Evolutionary conservation across 495 filamentous ascomycete species (phyloP).

Genomic region (Tetracladium marchalianum): DNA sequence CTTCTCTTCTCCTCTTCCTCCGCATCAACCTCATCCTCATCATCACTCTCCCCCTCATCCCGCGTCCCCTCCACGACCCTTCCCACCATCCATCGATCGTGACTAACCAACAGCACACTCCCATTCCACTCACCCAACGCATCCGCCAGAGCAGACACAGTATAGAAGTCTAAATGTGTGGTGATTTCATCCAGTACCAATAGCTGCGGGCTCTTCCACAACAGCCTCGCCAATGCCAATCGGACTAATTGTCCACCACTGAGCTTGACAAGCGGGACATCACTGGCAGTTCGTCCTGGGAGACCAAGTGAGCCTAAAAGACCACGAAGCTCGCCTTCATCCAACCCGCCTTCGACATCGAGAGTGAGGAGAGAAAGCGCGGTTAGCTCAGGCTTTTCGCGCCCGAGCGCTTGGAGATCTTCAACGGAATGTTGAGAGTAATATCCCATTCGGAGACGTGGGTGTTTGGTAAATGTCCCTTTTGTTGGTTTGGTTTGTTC

Average conservation of each 20-base stretch:
- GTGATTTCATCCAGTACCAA: constrained; percentile 77
- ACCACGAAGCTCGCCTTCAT: constrained; percentile 51
- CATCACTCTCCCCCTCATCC: constrained; percentile 32
- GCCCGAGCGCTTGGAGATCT: constrained; percentile 41
- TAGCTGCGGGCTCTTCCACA: constrained; percentile 59
- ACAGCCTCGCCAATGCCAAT: constrained; percentile 56
- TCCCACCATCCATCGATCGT: constrained; percentile 68
- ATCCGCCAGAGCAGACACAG: constrained; percentile 55
- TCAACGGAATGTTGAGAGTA: constrained; percentile 74
- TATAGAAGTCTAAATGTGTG: constrained; percentile 76
- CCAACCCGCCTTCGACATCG: constrained; percentile 31
- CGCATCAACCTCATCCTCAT: constrained; percentile 26
- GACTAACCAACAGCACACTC: constrained; percentile 61
- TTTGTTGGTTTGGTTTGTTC: constrained; percentile 31
- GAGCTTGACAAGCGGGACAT: constrained; percentile 57
- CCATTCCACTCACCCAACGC: constrained; percentile 58
- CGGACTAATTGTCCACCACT: constrained; percentile 76
- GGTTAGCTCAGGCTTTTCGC: constrained; percentile 39
- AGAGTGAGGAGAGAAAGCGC: constrained; percentile 46
- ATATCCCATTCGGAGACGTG: constrained; percentile 57
- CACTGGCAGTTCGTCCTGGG: constrained; percentile 51
- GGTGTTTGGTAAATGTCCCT: constrained; percentile 51
- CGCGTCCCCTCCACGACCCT: constrained; percentile 57
- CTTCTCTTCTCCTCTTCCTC: constrained; percentile 33
- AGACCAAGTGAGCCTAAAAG: constrained; percentile 57